Base-by-base conservation (phyloP, 768 basidiomycete species). In the Mycena capillaripes region DNA sequence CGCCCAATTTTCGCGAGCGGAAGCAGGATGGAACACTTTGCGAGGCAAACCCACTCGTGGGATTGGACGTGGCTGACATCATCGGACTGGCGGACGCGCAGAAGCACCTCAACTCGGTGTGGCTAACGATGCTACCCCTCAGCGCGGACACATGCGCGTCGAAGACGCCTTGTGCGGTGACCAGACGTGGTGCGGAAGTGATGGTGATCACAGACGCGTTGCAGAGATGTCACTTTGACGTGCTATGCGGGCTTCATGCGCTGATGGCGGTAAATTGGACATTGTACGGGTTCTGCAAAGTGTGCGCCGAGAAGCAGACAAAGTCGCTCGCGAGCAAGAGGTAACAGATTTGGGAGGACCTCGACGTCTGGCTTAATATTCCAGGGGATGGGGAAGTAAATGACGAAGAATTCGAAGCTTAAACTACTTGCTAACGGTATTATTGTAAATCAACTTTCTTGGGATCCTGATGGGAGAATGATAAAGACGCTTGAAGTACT, bases 61-160 rank as follows among this genome's bases (percentile, higher is more conserved):
- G 29, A 6, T 48, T 58, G 16, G 46, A 50, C 3, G 29, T 16
- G 48, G 46, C 25, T 12, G 66, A 75, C 27, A 23, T 76, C 16
- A 27, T 73, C 52, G 60, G 59, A 0, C 67, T 78, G n/a, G 11
- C 52, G 17, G 62, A 76, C 23, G 21, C 71, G 16, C 73, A 75
- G 34, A 72, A 72, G 21, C 67, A 42, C 25, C 55, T 78, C 38
- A 25, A 56, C 2, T 36, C 62, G n/a, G 59, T 50, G 21, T 76
- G 77, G 77, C 46, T 71, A 17, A 29, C 29, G 4, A 59, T 69
- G n/a, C 50, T 69, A 7, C 8, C 46, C 14, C 19, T 2, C 17
- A 27, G 4, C 9, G 29, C 29, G 2, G 3, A 30, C 4, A 12
- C 12, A 17, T 65, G 56, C 36, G 34, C 69, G 11, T 40, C 21